These are phyloP conservation scores for Botrytis hyacinthi DNA, from an alignment of 2,329 filamentous ascomycete species.

Conservation along the genomic window DNA sequence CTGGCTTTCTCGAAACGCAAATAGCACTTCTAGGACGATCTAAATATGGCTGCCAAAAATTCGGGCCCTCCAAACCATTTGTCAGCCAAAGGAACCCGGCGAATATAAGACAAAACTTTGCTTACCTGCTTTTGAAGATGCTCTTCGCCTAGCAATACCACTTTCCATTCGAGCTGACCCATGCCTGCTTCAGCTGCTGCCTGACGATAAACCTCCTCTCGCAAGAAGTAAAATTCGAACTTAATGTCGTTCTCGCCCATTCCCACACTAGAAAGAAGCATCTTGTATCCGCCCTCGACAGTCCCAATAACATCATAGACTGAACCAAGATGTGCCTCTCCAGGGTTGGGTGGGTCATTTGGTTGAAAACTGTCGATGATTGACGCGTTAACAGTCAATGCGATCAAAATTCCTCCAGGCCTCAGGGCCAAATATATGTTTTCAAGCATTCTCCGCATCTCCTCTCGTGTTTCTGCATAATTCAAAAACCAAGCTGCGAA, in stretches of 20 bases:
- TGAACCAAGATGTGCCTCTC: not conserved
- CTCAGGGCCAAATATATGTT: not conserved
- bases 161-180: conserved; percentile 9
- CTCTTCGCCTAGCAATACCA: not conserved
- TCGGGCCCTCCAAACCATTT: too few relatives aligned
- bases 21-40: too few relatives aligned
- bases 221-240: conserved; percentile 11
- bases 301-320: not conserved
- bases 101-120: not conserved
- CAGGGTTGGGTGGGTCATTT: not conserved
- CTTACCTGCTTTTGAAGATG: not conserved
- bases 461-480: conserved; percentile 1
- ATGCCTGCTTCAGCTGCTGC: conserved; percentile 6
- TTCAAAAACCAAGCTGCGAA: conserved; percentile 3
- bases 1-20: too few relatives aligned
- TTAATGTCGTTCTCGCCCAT: not conserved
- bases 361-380: not conserved
- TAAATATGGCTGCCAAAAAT: too few relatives aligned
- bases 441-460: conserved; percentile 4
- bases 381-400: not conserved
- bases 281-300: not conserved
- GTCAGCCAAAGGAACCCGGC: too few relatives aligned
- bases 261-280: not conserved
- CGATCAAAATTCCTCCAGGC: not conserved
- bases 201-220: not conserved